Conservation (phyloP, 257 asterid species). For the Gentiana straminea region DNA sequence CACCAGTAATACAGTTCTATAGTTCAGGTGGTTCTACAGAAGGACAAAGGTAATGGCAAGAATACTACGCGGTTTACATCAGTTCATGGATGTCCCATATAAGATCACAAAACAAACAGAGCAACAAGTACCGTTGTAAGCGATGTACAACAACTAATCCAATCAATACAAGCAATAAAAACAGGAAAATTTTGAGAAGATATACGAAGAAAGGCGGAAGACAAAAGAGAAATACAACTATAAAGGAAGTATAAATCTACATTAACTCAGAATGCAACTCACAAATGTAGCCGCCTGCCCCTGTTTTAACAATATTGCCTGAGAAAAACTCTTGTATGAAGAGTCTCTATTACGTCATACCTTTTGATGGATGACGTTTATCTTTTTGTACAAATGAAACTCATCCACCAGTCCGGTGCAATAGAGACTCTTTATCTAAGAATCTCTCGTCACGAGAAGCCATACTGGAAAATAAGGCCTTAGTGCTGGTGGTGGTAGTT, state of each 20-base stretch:
- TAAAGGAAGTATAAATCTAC: constrained; percentile 19
- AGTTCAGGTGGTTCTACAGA: not conserved
- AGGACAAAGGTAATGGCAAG: not conserved
- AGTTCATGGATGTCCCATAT: not conserved
- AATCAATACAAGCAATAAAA: constrained; percentile 41
- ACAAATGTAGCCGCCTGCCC: constrained; percentile 29
- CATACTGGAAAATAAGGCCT: constrained; percentile 29
- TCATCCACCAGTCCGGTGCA: constrained; percentile 36
- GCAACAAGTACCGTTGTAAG: constrained; percentile 9
- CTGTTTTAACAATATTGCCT: too few relatives aligned
- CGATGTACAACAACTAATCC: constrained; percentile 40
- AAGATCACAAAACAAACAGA: not conserved
- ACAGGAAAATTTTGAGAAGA: constrained; percentile 23
- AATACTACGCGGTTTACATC: not conserved
- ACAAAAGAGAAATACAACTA: not conserved
- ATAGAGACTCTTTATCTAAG: not conserved
- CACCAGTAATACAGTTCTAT: too few relatives aligned
- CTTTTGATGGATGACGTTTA: constrained; percentile 73
- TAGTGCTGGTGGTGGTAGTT: constrained; percentile 11
- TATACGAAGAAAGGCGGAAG: not conserved
- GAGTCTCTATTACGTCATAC: constrained; percentile 13
- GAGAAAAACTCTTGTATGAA: too few relatives aligned
- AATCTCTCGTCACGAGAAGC: constrained; percentile 18
- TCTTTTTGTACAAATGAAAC: constrained; percentile 55
- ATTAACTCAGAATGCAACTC: constrained; percentile 36